Evolutionary conservation across 331 rosid species (phyloP).

Genomic region (Prunus yedoensis): DNA sequence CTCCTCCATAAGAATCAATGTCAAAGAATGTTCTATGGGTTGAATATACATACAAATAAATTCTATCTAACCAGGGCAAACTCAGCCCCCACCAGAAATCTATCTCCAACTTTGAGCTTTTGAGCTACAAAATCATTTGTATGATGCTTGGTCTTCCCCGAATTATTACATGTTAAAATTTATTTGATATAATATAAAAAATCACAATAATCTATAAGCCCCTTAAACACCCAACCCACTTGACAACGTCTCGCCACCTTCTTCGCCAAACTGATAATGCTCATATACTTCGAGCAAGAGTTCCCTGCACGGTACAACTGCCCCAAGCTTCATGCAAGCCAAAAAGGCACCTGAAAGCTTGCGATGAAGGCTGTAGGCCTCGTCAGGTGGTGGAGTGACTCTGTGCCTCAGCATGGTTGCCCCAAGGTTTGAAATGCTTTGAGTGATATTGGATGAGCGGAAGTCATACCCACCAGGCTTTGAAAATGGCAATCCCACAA

Average conservation of each 20-base stretch:
- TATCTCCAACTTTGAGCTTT: neutral
- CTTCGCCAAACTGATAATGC: constrained; percentile 55
- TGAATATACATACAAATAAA: neutral
- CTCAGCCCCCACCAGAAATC: neutral
- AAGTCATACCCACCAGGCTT: constrained; percentile 68
- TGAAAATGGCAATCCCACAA: constrained; percentile 91
- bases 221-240: constrained; percentile 30
- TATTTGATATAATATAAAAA: neutral
- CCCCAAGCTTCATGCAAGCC: constrained; percentile 93
- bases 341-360: constrained; percentile 90
- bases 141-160: neutral
- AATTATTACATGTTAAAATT: neutral
- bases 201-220: neutral
- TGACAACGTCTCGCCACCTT: constrained; percentile 42
- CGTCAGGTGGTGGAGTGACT: constrained; percentile 95
- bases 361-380: constrained; percentile 93
- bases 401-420: constrained; percentile 92
- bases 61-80: neutral
- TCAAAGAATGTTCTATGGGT: neutral
- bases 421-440: constrained; percentile 77
- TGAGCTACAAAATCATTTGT: neutral
- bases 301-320: constrained; percentile 87
- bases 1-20: neutral
- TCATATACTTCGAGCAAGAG: constrained; percentile 63
- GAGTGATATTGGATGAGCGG: constrained; percentile 62